Conservation (phyloP, 1,284 basidiomycete genomes). For the Rhodotorula sp. region DNA sequence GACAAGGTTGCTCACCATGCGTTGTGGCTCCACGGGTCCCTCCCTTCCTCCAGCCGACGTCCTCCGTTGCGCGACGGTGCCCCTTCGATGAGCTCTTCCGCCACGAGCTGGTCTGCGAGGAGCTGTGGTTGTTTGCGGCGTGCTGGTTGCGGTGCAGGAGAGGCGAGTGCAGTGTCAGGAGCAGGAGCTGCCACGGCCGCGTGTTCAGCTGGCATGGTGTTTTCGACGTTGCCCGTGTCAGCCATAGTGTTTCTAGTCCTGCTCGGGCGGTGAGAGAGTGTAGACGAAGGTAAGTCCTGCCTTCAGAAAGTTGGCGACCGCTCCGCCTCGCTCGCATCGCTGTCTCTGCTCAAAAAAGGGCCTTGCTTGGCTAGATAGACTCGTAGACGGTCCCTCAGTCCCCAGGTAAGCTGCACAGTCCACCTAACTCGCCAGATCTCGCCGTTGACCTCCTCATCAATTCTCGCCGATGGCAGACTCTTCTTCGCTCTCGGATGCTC, state of each 20-base stretch:
- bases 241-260: no score
- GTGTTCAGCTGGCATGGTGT: neutral
- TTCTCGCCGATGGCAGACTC: no score
- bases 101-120: constrained; percentile 28
- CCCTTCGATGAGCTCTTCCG: constrained; percentile 27
- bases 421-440: no score
- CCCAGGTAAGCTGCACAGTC: no score
- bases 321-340: neutral
- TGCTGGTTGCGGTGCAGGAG: neutral
- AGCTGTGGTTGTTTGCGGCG: constrained; percentile 29
- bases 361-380: no score
- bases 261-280: neutral
- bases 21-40: constrained; percentile 44
- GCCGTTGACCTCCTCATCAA: no score
- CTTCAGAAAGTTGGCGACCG: no score
- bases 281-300: neutral
- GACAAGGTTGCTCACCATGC: constrained; percentile 38
- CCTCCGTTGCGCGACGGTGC: constrained; percentile 41
- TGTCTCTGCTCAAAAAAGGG: neutral
- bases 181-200: neutral
- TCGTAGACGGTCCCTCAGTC: no score
- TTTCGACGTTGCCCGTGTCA: neutral
- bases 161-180: no score
- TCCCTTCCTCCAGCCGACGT: constrained; percentile 34
- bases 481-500: no score